Evolutionary conservation across 2,329 filamentous ascomycete genomes (phyloP), one percentile per base, ranked within the genome.

Genomic region (Phialemoniopsis sp.): DNA sequence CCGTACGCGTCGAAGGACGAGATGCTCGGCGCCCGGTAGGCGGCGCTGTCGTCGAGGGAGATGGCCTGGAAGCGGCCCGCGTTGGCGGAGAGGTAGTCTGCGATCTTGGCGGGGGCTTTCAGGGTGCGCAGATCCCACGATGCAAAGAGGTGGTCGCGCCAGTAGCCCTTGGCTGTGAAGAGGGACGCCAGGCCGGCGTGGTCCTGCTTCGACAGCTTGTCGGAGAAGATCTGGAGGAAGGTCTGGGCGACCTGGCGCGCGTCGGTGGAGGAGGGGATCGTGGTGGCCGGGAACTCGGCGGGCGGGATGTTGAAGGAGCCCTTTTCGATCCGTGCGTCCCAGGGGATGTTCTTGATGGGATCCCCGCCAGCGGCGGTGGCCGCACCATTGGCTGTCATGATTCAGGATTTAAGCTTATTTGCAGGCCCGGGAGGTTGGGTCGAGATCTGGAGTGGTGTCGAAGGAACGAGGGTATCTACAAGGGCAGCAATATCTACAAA

Each of bases 121-220:
- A 75, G 51, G 3, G 72, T 78, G 40, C 66, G 71, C 34, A 77
- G 70, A 31, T 72, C 67, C 77, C 76, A 82, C 1, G 73, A 68
- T 2, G 81, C 52, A 15, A 67, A 70, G 0, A 82, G 59, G 32
- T 79, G 73, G 47, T 82, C 78, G 8, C 77, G 68, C 78, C 76
- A 81, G 55, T 68, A 78, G 40, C 72, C 69, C 15, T 70, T 59
- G 1, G 59, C 46, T 3, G 63, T 49, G 34, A 78, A 70, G 4
- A 76, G 56, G 2, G 47, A 39, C 0, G 63, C 50, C 1, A 70
- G 32, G 2, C 51, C 49, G 3, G 46, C 29, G 32, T 62, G 51
- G 37, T 74, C 59, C 3, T 59, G 51, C 10, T 47, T 52, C 5
- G 48, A 40, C 1, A 79, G 43, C 1, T 55, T 53, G 8, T 56